Percentiles rank a stretch among this genome's conserved stretches.
Evolutionary conservation across 2,329 filamentous ascomycete genomes (phyloP).

Genomic region (Botrytis fragariae): DNA sequence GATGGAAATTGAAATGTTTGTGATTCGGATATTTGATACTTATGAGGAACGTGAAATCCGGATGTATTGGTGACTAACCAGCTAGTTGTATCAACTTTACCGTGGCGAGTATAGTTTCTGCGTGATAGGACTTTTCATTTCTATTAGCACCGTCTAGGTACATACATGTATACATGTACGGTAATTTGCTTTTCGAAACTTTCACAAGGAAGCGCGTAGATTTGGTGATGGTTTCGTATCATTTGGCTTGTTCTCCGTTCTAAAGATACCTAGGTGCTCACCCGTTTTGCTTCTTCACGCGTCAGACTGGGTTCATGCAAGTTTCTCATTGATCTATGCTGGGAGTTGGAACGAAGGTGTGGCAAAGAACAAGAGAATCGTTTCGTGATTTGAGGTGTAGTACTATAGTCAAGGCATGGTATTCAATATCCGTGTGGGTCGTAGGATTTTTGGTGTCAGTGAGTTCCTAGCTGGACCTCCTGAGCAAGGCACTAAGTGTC

Average conservation of each 20-base stretch:
- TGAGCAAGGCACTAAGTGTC: not conserved
- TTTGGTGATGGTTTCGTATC: constrained; percentile 8
- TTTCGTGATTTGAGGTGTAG: constrained; percentile 6
- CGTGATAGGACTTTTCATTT: not conserved
- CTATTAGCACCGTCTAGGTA: not conserved
- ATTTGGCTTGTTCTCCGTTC: not conserved
- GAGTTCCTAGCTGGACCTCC: not conserved
- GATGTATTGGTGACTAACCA: not conserved
- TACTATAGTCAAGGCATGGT: not conserved
- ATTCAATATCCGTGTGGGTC: constrained; percentile 3
- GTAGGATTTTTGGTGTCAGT: constrained; percentile 5
- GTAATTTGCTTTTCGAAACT: not conserved
- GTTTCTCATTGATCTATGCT: not conserved
- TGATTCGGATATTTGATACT: constrained; percentile 13
- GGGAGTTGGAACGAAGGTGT: not conserved
- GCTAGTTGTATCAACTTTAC: not conserved
- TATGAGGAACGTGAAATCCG: not conserved
- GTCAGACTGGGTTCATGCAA: constrained; percentile 1
- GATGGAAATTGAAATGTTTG: constrained; percentile 14
- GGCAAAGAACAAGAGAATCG: constrained; percentile 2
- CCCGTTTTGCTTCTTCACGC: not conserved
- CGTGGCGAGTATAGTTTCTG: not conserved
- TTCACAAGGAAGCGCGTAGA: not conserved
- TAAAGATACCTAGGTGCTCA: not conserved
- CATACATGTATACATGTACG: not conserved